These are phyloP conservation scores for Paracoccidioides lutzii DNA, from an alignment of 2,329 filamentous ascomycete genomes.

Conservation along the genomic window DNA sequence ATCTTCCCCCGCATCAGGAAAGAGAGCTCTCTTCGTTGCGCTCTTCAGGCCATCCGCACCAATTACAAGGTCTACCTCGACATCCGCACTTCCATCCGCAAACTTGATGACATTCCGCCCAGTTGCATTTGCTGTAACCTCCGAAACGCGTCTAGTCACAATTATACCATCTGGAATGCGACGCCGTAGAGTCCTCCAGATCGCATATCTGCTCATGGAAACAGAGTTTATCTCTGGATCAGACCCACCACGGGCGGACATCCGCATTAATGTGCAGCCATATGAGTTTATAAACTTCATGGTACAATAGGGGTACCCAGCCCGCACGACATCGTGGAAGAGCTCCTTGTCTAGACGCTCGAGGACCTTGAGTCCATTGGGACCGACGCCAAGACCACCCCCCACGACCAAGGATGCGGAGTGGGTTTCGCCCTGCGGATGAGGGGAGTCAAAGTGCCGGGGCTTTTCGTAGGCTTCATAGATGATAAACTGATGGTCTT, in stretches of 20 bases:
- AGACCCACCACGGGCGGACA: constrained; percentile 11
- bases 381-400: constrained; percentile 26
- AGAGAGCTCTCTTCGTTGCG: constrained; percentile 24
- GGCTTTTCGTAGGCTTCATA: constrained; percentile 30
- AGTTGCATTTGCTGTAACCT: constrained; percentile 16
- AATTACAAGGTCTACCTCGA: constrained; percentile 30
- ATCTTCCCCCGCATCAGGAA: constrained; percentile 21
- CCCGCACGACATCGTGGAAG: constrained; percentile 20
- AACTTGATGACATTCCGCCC: constrained; percentile 22
- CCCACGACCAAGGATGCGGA: constrained; percentile 27
- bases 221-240: constrained; percentile 20
- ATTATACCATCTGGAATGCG: constrained; percentile 24
- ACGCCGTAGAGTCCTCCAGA: constrained; percentile 27
- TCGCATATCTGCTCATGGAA: constrained; percentile 25
- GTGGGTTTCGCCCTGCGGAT: constrained; percentile 13
- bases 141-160: constrained; percentile 20
- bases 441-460: constrained; percentile 12
- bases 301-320: constrained; percentile 23
- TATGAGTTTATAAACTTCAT: constrained; percentile 25
- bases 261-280: constrained; percentile 21
- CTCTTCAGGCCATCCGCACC: constrained; percentile 33
- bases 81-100: constrained; percentile 20
- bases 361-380: constrained; percentile 30
- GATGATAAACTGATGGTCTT: constrained; percentile 23
- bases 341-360: constrained; percentile 25